Evolutionary conservation across 768 basidiomycete species (phyloP).

Genomic region (Lentinula edodes): DNA sequence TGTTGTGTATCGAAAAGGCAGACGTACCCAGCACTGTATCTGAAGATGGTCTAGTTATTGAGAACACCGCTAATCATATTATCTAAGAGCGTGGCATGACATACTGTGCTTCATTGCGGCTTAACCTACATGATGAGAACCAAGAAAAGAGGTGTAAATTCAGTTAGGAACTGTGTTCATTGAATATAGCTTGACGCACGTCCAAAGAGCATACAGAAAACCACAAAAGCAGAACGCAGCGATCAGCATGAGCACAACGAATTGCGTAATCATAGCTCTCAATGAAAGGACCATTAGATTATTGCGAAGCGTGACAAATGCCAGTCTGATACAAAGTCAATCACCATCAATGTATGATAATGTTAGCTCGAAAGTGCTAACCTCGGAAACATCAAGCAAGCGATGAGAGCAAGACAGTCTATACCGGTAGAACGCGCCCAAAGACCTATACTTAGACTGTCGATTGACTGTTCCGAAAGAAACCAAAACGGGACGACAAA

Average conservation of each 20-base stretch:
- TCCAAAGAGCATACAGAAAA: slow-evolving; percentile 91
- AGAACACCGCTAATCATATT: neutral
- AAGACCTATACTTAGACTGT: slow-evolving; percentile 29
- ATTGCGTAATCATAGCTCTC: slow-evolving; percentile 92
- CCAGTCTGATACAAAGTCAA: slow-evolving; percentile 46
- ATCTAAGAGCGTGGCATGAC: slow-evolving; percentile 13
- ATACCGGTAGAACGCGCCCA: slow-evolving; percentile 71
- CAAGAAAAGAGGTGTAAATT: neutral
- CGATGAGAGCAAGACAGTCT: slow-evolving; percentile 84
- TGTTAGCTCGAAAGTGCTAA: slow-evolving; percentile 17
- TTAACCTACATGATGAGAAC: slow-evolving; percentile 36
- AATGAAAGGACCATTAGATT: slow-evolving; percentile 77
- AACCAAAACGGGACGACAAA: slow-evolving; percentile 23
- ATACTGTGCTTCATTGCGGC: slow-evolving; percentile 55
- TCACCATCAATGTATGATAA: neutral
- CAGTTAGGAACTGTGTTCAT: neutral
- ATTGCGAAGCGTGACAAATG: slow-evolving; percentile 84
- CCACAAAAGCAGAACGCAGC: slow-evolving; percentile 90
- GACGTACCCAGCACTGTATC: slow-evolving; percentile 27
- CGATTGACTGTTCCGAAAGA: neutral
- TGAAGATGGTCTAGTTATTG: neutral
- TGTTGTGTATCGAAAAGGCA: neutral
- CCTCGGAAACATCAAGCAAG: slow-evolving; percentile 89
- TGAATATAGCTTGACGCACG: slow-evolving; percentile 44
- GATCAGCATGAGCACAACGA: slow-evolving; percentile 75